These are phyloP conservation scores for Zygoascus biomembranicola DNA, from an alignment of 805 yeast genomes.

Conservation along the genomic window DNA sequence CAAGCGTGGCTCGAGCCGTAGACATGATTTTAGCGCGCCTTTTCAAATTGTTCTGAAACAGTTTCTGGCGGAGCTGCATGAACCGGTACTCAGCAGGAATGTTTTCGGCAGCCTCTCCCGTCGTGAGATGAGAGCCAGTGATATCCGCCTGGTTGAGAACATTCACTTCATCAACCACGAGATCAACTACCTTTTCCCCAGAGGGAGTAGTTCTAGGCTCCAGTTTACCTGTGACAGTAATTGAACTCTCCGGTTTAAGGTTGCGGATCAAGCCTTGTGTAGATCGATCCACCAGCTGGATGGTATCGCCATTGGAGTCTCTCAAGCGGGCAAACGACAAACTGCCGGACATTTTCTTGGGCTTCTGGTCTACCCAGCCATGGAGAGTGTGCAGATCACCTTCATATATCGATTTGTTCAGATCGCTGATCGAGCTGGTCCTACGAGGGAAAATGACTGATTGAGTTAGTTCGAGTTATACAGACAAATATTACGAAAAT, in stretches of 20 bases:
- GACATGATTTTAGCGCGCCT: conserved; percentile 29
- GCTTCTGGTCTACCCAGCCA: conserved; percentile 80
- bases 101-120: conserved; percentile 48
- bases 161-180: conserved; percentile 43
- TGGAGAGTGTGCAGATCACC: conserved; percentile 37
- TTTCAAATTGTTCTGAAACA: conserved; percentile 22
- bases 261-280: conserved; percentile 36
- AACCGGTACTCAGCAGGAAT: conserved; percentile 71
- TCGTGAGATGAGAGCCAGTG: conserved; percentile 60
- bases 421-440: not conserved
- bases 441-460: not conserved
- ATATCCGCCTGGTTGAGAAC: conserved; percentile 55
- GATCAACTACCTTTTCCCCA: conserved; percentile 34
- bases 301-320: conserved; percentile 58
- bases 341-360: conserved; percentile 56
- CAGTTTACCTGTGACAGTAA: conserved; percentile 54
- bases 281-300: conserved; percentile 46
- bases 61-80: conserved; percentile 57
- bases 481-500: not conserved
- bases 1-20: conserved; percentile 32
- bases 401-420: not conserved
- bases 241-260: conserved; percentile 65
- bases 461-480: not conserved
- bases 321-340: conserved; percentile 68
- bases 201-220: conserved; percentile 24